Percentiles rank a stretch among this genome's conserved stretches.
Evolutionary conservation across 192 early-diverging fungal genomes (phyloP).

Genomic region (Coemansia sp.): DNA sequence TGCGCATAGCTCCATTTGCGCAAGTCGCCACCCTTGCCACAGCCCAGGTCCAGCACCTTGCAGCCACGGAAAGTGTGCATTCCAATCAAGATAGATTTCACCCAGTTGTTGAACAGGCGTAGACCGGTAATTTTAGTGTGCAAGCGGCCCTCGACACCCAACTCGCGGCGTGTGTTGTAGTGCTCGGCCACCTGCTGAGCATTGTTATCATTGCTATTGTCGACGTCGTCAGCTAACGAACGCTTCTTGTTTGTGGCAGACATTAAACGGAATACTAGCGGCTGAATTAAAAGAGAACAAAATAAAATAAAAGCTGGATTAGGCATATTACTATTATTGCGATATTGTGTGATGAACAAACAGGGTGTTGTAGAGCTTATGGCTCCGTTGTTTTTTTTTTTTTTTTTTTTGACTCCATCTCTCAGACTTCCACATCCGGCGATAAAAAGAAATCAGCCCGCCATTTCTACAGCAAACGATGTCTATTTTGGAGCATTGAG

Average conservation of each 20-base stretch:
- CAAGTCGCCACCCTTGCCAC: constrained; percentile 94
- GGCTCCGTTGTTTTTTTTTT: background rate
- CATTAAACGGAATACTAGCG: background rate
- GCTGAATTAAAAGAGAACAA: background rate
- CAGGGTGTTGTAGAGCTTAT: background rate
- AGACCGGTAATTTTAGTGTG: constrained; percentile 85
- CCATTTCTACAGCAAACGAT: background rate
- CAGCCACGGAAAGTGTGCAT: constrained; percentile 60
- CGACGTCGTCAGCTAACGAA: background rate
- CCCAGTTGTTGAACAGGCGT: constrained; percentile 96
- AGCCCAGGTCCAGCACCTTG: constrained; percentile 86
- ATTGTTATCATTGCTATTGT: constrained; percentile 14
- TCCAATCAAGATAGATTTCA: constrained; percentile 86
- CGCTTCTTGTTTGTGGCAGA: background rate
- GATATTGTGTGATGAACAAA: background rate
- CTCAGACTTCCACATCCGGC: background rate
- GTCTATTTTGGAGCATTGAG: constrained; percentile 5
- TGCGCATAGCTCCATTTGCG: constrained; percentile 74
- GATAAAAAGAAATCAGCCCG: background rate
- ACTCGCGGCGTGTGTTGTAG: constrained; percentile 84
- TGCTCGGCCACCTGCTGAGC: constrained; percentile 68
- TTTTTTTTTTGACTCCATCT: background rate
- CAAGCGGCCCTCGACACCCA: constrained; percentile 71
- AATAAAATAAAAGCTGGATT: background rate
- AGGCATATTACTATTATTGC: background rate